A percentile compares a stretch with the other conserved stretches of the same genome.
Evolutionary conservation across 2,329 filamentous ascomycete species (phyloP).

Genomic region (Apiospora marii): DNA sequence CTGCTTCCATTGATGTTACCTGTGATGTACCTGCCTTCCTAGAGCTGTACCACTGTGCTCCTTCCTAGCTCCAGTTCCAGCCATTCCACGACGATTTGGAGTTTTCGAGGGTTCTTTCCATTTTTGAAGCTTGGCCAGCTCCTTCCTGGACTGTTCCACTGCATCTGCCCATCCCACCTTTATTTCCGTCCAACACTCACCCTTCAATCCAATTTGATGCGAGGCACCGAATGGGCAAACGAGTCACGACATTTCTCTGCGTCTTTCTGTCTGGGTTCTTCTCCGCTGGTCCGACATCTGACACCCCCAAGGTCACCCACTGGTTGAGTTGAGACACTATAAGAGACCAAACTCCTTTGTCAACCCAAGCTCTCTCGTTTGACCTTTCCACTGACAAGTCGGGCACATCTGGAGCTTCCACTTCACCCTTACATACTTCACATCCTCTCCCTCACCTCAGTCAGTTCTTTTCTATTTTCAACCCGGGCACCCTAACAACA

Average conservation of each 20-base stretch:
- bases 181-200: constrained; percentile 1
- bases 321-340: constrained; percentile 7
- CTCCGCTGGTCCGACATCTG: neutral
- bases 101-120: neutral
- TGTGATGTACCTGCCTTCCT: neutral
- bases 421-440: neutral
- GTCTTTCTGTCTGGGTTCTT: neutral
- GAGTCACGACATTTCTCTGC: constrained; percentile 1
- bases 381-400: constrained; percentile 13
- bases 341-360: neutral
- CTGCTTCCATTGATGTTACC: neutral
- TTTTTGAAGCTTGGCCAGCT: neutral
- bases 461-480: constrained; percentile 1
- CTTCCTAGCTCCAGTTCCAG: neutral
- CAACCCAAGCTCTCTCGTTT: constrained; percentile 4
- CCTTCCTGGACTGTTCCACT: neutral
- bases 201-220: constrained; percentile 28
- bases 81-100: neutral
- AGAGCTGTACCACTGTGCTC: neutral
- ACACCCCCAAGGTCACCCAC: neutral
- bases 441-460: neutral
- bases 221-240: constrained; percentile 36
- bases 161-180: neutral
- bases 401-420: neutral
- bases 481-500: no score